phyloP scores from a whole-genome alignment of 208 protist species.

The Leishmania tarentolae region DNA sequence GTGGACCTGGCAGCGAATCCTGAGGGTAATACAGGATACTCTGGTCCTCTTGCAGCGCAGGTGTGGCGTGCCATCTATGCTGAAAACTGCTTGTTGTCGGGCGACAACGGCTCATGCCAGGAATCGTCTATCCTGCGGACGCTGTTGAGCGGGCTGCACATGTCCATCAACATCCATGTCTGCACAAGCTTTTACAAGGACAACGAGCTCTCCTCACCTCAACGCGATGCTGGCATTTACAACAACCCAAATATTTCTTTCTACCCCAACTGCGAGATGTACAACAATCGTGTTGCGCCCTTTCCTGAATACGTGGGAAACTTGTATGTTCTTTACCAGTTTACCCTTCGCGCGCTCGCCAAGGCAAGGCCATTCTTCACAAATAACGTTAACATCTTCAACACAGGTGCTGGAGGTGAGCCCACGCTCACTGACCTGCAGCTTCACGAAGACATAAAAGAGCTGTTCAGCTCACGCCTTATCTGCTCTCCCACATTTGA shows the following conservation, averaged over 20 bases:
- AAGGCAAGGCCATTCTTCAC: conserved; percentile 71
- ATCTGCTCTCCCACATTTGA: conserved; percentile 84
- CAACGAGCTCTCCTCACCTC: conserved; percentile 54
- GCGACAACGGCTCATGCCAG: conserved; percentile 43
- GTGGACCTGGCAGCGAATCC: conserved; percentile 86
- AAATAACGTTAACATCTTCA: conserved; percentile 50
- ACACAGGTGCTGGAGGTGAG: conserved; percentile 46
- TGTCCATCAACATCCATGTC: conserved; percentile 89
- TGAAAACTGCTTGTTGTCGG: conserved; percentile 72
- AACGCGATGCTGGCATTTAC: conserved; percentile 51
- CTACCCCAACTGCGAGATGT: conserved; percentile 89
- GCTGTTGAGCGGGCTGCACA: conserved; percentile 89
- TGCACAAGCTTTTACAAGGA: conserved; percentile 86
- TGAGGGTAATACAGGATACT: conserved; percentile 88
- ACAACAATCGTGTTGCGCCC: conserved; percentile 46
- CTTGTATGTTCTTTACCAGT: conserved; percentile 88
- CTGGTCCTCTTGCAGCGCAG: conserved; percentile 62
- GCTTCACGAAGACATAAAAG: conserved; percentile 47
- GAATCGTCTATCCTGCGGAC: conserved; percentile 61
- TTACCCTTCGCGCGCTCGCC: conserved; percentile 79
- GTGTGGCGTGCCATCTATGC: conserved; percentile 89
- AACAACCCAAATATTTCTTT: conserved; percentile 85
- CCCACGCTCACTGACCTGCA: conserved; percentile 50
- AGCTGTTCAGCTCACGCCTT: conserved; percentile 65
- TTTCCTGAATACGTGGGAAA: conserved; percentile 79